Evolutionary conservation across 441 rosid species (phyloP).

Genomic region (Melastoma candidum): DNA sequence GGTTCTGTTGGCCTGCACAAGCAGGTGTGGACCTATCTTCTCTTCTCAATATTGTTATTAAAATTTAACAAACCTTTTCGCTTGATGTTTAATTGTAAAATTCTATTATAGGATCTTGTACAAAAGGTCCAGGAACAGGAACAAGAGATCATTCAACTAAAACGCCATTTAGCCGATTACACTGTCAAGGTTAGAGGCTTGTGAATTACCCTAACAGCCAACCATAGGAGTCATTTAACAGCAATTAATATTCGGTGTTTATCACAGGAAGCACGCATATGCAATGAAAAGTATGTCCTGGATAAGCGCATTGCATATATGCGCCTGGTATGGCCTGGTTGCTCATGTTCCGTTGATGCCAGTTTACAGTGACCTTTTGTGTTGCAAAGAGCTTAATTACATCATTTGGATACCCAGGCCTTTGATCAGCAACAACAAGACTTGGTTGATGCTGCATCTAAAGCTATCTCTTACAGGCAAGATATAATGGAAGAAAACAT

Average conservation of each 20-base stretch:
- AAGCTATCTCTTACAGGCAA: slow-evolving; percentile 95
- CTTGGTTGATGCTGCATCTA: slow-evolving; percentile 94
- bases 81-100: slow-evolving; percentile 1
- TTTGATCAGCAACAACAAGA: slow-evolving; percentile 99
- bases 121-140: slow-evolving; percentile 71
- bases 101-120: slow-evolving; percentile 44
- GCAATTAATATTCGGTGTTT: slow-evolving; percentile 14
- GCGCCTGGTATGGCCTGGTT: slow-evolving; percentile 57
- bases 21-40: slow-evolving; percentile 37
- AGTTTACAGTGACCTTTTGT: not conserved
- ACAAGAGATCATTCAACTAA: slow-evolving; percentile 76
- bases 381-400: too few species aligned
- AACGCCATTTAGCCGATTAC: slow-evolving; percentile 76
- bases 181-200: slow-evolving; percentile 58
- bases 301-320: slow-evolving; percentile 91
- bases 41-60: too few species aligned
- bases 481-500: slow-evolving; percentile 98
- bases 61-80: too few species aligned
- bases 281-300: slow-evolving; percentile 75
- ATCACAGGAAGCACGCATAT: slow-evolving; percentile 80
- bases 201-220: not conserved
- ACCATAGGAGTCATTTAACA: slow-evolving; percentile 7
- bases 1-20: slow-evolving; percentile 46
- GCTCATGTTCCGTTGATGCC: slow-evolving; percentile 2
- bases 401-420: slow-evolving; percentile 41